A percentile compares a stretch with the other conserved stretches of the same genome.
These are phyloP conservation scores for barrel medic (Medicago truncatula) DNA, from an alignment of 306 rosid species.

Conservation along the genomic window MtrunA17r5.0-ANR NC_053048.1:34847001-34847500, in stretches of 20 bases:
- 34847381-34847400: not conserved
- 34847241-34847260: not conserved
- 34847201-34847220: not conserved
- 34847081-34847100: not conserved
- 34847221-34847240: not conserved
- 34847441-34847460: too few relatives aligned
- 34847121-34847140: constrained; percentile 9
- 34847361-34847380: not conserved
- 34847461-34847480: too few relatives aligned
- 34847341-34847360: not conserved
- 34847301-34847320: not conserved
- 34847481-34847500: too few relatives aligned
- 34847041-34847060: not conserved
- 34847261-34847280: constrained; percentile 7
- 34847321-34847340: not conserved
- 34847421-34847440: too few relatives aligned
- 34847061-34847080: not conserved
- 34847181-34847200: constrained; percentile 8
- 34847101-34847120: not conserved
- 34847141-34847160: not conserved
- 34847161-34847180: constrained; percentile 20
- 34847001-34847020: not conserved
- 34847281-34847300: not conserved
- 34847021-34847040: constrained; percentile 11
- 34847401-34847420: too few relatives aligned